Evolutionary conservation across 257 asterid species (phyloP), one percentile per base, ranked within the genome.

Genomic region (Solanum appendiculatum): DNA sequence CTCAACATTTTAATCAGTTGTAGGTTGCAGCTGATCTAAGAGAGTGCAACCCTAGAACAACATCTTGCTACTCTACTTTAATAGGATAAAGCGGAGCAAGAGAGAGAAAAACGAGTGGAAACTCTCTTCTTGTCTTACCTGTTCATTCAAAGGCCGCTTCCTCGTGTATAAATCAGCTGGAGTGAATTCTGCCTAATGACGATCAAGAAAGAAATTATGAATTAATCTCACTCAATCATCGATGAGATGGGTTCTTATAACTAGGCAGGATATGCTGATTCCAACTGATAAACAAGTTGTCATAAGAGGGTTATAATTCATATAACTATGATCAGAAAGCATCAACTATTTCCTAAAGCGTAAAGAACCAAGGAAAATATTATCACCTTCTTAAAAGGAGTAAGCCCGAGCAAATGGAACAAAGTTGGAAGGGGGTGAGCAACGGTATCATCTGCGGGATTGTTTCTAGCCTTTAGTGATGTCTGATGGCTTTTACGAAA

Each of bases 381-480:
- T 60, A 20, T 84, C 90, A 94, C 99, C 98, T 93, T 95, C 93
- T 93, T 93, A 86, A 94, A 95, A 85, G 99, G 99, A 82, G 89
- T 90, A 86, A 97, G 92, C 84, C 98, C 97, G 34, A 97, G 92
- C 90, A 97, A 92, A 72, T 91, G 94, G 90, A 95, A 95, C 90
- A 97, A 89, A 72, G 98, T 89, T 46, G 99, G 99, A 69, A 97
- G 96, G 86, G 99, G 99, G 77, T 95, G 95, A 87, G 94, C 89
- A 90, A 93, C 89, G 51, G 98, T 93, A 54, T 93, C 98, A 88
- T 93, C 98, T 3, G 92, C 87, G 13, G 93, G 92, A 90, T 88
- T 93, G 88, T 90, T 90, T 85, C 96, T 91, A 58, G 94, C 93
- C 89, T 93, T 97, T 21, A 94, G 95, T 85, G 96, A 90, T 66